Percentiles rank a stretch among this genome's conserved stretches.
phyloP scores from a whole-genome alignment of 2,329 filamentous ascomycete species.

The Alternaria sp. region DNA sequence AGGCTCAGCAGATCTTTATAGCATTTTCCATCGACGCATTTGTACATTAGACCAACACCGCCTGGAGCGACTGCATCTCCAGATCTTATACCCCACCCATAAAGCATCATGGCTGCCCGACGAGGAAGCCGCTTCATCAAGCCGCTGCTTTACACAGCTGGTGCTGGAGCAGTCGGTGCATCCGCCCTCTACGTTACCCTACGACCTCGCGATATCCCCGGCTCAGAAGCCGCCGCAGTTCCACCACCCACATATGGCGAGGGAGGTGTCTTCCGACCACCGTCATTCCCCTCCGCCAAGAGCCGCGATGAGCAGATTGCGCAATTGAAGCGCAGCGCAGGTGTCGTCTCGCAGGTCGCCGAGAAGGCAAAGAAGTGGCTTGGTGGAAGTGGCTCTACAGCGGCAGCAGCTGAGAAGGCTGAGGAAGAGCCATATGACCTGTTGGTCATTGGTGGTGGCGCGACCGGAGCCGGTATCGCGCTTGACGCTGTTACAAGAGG shows the following conservation, averaged over 20 bases:
- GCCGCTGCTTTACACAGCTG: slow-evolving; percentile 65
- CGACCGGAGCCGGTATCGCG: slow-evolving; percentile 80
- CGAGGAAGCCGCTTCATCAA: slow-evolving; percentile 58
- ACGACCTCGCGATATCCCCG: slow-evolving; percentile 74
- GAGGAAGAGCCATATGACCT: slow-evolving; percentile 72
- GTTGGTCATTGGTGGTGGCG: slow-evolving; percentile 78
- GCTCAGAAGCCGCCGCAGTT: slow-evolving; percentile 70
- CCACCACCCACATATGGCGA: slow-evolving; percentile 73
- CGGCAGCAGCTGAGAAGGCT: slow-evolving; percentile 31
- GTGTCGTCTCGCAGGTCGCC: slow-evolving; percentile 40
- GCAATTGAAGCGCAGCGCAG: slow-evolving; percentile 62
- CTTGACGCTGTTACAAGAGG: slow-evolving; percentile 81
- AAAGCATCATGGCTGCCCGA: slow-evolving; percentile 41
- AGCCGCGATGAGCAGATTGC: slow-evolving; percentile 69
- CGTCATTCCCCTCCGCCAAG: slow-evolving; percentile 69
- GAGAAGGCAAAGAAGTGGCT: slow-evolving; percentile 52
- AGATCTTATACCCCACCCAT: slow-evolving; percentile 1
- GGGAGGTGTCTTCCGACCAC: slow-evolving; percentile 71
- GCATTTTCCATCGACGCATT: slow-evolving; percentile 7
- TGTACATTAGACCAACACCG: slow-evolving; percentile 11
- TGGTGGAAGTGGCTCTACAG: slow-evolving; percentile 40
- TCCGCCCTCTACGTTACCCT: slow-evolving; percentile 68
- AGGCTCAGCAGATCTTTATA: slow-evolving; percentile 23
- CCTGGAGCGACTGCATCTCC: slow-evolving; percentile 7
- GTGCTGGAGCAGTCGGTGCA: slow-evolving; percentile 60